phyloP scores from a whole-genome alignment of 768 basidiomycete genomes.

The Leccinum uliginosum region DNA sequence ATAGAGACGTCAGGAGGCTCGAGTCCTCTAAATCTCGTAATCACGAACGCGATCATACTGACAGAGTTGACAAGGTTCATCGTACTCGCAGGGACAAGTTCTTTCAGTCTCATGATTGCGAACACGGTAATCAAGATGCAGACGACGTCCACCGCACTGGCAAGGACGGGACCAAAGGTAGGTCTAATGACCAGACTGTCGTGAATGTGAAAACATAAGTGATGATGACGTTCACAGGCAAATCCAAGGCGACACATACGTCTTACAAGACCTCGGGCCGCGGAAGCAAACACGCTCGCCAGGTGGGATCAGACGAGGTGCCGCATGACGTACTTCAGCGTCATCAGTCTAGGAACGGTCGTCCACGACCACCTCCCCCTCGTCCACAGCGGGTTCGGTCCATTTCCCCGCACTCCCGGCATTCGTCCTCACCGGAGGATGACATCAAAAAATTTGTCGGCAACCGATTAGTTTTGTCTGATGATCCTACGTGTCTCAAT shows the following conservation, averaged over 20 bases:
- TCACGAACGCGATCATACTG: no score
- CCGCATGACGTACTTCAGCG: neutral
- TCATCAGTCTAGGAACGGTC: neutral
- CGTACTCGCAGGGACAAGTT: neutral
- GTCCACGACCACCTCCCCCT: neutral
- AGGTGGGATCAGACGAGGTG: neutral
- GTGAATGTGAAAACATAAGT: no score
- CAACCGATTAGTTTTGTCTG: neutral
- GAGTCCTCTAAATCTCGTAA: no score
- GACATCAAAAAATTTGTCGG: neutral
- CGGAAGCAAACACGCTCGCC: neutral
- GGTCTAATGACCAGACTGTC: no score
- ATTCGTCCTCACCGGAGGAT: neutral
- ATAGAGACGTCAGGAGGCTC: no score
- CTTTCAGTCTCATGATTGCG: neutral
- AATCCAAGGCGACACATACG: neutral
- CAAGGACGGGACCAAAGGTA: neutral
- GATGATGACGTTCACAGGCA: neutral
- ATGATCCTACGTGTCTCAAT: neutral
- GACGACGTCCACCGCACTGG: neutral
- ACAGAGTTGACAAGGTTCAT: no score
- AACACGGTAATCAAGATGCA: neutral
- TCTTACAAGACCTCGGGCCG: neutral
- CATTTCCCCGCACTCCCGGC: neutral
- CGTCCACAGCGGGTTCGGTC: neutral